Base-by-base conservation (phyloP, 306 rosid genomes). In the Amphicarpaea edgeworthii region DNA sequence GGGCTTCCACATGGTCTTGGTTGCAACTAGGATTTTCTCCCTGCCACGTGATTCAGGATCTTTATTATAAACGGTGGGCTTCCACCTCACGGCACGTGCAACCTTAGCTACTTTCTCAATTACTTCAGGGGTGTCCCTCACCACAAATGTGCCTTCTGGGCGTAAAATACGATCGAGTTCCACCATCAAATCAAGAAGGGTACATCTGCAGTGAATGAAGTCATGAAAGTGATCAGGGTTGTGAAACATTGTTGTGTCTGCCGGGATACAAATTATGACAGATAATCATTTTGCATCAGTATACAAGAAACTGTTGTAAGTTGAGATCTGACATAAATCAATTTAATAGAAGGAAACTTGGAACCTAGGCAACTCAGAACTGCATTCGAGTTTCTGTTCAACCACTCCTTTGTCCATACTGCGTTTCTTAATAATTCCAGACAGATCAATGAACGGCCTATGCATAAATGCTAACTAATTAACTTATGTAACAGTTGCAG, bases 131-230 rank as follows among this genome's bases (percentile, higher is more conserved):
- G 84, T 79, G 82, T 90, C 98, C 86, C 98, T 89, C 45, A 96
- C 72, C 77, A 96, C 85, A 60, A 96, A 61, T 0, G 96, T 92
- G 77, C 99, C 99, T 86, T 89, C 94, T 0, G 99, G 99, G 5
- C 99, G 96, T 84, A 96, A 67, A 47, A 96, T 87, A 43, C 98
- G 88, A 65, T 96, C 99, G 55, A 96, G 85, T 86, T 96, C 99
- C 23, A 90, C 98, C 93, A 96, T 83, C 84, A 96, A 86, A 82
- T 96, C 99, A 70, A 96, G 91, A 53, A 92, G 90, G 91, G 81
- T 89, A 74, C 99, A 96, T 85, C 99, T 96, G 78, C 75, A 43
- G 61, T 30, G 67, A 82, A 65, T 30, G 67, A 82, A 66, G 61
- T 32, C 58, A 72, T 50, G 68, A 58, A 58, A 51, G 57, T 15